phyloP scores from a whole-genome alignment of 345 rosid species.

The Aquilaria yunnanensis region DNA sequence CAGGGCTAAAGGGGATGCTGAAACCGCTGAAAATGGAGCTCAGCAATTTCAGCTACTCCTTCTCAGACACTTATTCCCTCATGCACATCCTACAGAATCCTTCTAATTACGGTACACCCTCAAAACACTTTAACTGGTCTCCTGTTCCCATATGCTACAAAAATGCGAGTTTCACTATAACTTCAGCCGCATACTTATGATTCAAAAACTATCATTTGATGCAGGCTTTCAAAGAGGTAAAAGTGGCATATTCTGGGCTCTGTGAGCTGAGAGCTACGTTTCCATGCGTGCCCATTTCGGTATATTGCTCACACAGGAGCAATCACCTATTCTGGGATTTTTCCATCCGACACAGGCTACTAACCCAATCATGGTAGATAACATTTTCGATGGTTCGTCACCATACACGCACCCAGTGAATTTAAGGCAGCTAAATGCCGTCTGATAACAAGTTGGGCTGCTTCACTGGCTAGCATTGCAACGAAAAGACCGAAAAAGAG shows the following conservation, averaged over 20 bases:
- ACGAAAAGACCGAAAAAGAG: too few relatives aligned
- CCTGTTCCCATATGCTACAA: too few relatives aligned
- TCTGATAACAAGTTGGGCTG: too few relatives aligned
- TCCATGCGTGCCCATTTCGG: constrained; percentile 53
- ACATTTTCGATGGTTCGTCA: constrained; percentile 34
- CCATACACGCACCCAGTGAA: constrained; percentile 38
- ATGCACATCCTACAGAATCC: constrained; percentile 6
- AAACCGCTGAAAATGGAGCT: constrained; percentile 5
- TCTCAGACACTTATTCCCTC: constrained; percentile 5
- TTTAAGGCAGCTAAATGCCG: constrained; percentile 36
- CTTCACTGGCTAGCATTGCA: too few relatives aligned
- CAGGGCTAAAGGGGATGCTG: constrained; percentile 6
- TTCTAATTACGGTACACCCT: constrained; percentile 8
- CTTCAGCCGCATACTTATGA: too few relatives aligned
- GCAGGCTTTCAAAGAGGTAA: constrained; percentile 52
- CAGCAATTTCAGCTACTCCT: constrained; percentile 11
- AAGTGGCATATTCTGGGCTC: constrained; percentile 73
- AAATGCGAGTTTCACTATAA: too few relatives aligned
- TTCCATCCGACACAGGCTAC: constrained; percentile 63
- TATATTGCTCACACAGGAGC: constrained; percentile 51
- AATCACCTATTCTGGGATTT: constrained; percentile 81
- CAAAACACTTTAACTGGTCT: too few relatives aligned
- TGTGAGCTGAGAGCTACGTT: constrained; percentile 44
- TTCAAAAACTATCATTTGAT: not conserved
- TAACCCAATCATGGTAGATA: constrained; percentile 36